Conservation (phyloP, 2,329 filamentous ascomycete genomes). For the Diaporthe destruens region DNA sequence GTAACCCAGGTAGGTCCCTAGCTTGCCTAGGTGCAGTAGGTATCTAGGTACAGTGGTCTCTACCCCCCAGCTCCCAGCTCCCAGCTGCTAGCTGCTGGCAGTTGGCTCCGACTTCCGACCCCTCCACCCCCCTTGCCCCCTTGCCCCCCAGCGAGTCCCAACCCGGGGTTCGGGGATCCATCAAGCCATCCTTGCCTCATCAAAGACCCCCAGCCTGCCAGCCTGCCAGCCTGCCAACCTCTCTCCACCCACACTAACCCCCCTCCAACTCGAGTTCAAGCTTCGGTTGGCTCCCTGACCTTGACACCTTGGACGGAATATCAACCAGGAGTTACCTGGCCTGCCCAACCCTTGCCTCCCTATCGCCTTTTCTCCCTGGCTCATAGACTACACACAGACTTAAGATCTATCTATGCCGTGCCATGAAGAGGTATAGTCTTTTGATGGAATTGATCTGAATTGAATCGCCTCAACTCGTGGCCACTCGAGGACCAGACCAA, state of each 20-base stretch:
- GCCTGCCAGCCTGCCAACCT: neutral
- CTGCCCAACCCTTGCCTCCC: neutral
- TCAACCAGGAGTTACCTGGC: constrained; percentile 23
- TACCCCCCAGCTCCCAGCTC: too few species aligned
- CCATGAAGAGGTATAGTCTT: neutral
- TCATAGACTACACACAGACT: constrained; percentile 5
- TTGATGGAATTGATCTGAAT: constrained; percentile 5
- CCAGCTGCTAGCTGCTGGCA: neutral
- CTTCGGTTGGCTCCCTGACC: constrained; percentile 28
- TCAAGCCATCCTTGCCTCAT: constrained; percentile 4
- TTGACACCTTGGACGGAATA: constrained; percentile 22
- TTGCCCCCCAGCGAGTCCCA: neutral
- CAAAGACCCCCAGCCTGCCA: constrained; percentile 8
- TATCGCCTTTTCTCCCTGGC: neutral
- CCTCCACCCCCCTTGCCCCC: neutral
- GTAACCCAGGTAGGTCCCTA: too few species aligned
- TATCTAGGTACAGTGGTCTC: too few species aligned
- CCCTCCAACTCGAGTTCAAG: constrained; percentile 17
- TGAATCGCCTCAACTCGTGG: neutral
- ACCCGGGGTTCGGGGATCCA: constrained; percentile 2
- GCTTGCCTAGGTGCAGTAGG: too few species aligned
- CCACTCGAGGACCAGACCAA: neutral
- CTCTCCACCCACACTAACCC: neutral
- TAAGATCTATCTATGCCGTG: neutral
- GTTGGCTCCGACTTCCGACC: neutral